Conservation (phyloP, 441 rosid species). For the Populus hybrid region DNA sequence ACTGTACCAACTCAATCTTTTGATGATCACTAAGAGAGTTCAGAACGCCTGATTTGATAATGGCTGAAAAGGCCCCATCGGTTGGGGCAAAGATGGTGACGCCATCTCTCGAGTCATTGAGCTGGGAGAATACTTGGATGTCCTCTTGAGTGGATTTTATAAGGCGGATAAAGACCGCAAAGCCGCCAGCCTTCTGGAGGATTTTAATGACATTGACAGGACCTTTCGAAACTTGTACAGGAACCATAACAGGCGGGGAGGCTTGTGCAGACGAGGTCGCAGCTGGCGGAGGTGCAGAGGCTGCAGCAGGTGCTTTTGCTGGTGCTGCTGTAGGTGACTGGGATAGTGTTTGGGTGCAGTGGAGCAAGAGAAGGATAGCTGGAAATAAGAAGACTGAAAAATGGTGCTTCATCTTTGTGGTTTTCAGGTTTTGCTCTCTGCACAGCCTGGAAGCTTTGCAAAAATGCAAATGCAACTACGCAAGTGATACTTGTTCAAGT, state of each 20-base stretch:
- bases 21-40: constrained; percentile 33
- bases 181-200: constrained; percentile 70
- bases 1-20: constrained; percentile 55
- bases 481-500: background rate
- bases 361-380: constrained; percentile 34
- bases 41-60: constrained; percentile 42
- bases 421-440: background rate
- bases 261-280: constrained; percentile 16
- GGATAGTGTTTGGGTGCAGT: constrained; percentile 29
- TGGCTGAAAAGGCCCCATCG: constrained; percentile 47
- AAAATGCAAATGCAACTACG: background rate
- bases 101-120: constrained; percentile 64
- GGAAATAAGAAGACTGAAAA: constrained; percentile 14
- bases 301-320: constrained; percentile 7
- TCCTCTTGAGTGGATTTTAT: constrained; percentile 56
- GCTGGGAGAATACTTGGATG: constrained; percentile 52
- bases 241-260: constrained; percentile 27
- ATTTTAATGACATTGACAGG: constrained; percentile 27
- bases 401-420: constrained; percentile 15
- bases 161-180: constrained; percentile 50
- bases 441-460: background rate
- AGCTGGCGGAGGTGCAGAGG: constrained; percentile 33
- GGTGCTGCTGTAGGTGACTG: constrained; percentile 26
- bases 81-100: constrained; percentile 74
- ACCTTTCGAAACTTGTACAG: background rate